Evolutionary conservation across 257 asterid species (phyloP), one percentile per base, ranked within the genome.

Genomic region (Cruciata laevipes): DNA sequence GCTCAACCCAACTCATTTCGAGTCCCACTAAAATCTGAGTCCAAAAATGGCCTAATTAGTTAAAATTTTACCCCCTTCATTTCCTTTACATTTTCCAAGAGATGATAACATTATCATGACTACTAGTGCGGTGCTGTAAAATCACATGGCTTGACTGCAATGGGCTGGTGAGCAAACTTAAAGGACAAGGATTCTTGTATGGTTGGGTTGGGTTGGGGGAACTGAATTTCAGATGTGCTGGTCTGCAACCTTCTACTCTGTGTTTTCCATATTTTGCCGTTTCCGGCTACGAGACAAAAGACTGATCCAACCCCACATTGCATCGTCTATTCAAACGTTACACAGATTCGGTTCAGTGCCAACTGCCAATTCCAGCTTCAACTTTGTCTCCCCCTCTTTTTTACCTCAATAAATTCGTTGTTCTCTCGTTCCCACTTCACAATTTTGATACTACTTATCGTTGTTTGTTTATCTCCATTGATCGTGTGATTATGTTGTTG

Each of bases 131-230:
- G 6, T 3, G 63, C 37, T 1, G 63, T 13, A 7, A 59, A 23
- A 13, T 59, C 38, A 59, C 64, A 59, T 59, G 31, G 55, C 18
- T 17, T 33, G 4, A 51, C 67, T 35, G 62, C 27, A 23, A 42
- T 3, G 42, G 10, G 16, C 30, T 27, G 30, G 30, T 27, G 37
- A 24, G 59, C 61, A 51, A 68, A 17, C 73, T 69, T 68, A 52
- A n/a, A 52, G 53, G 57, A 62, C 73, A 74, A 68, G 77, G 31
- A 60, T 44, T 47, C 38, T 44, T n/a, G 14, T 25, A 31, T 47
- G 27, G 59, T 25, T n/a, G 57, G 21, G n/a, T n/a, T n/a, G n/a
- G n/a, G n/a, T n/a, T n/a, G n/a, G 40, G 2, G 30, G 42, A 37
- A 37, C 13, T 8, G 13, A 37, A 37, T 65, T 30, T 12, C 10